phyloP scores from a whole-genome alignment of 2,329 filamentous ascomycete species.

The Mollisia scopiformis region DNA sequence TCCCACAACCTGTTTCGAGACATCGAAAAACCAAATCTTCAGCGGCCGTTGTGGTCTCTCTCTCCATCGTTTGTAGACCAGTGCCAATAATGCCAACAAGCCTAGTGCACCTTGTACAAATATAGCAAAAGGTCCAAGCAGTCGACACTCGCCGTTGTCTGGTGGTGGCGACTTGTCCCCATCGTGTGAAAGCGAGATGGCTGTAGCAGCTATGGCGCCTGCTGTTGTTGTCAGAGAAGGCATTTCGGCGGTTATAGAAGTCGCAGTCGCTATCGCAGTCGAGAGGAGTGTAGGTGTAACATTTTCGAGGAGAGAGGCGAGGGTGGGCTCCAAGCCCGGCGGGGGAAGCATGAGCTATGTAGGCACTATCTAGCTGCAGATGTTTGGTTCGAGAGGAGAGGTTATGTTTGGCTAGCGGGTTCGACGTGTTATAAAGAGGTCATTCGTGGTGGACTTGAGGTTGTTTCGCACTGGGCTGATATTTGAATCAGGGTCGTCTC shows the following conservation, averaged over 20 bases:
- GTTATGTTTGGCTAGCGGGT: background rate
- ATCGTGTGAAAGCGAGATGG: conserved; percentile 15
- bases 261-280: conserved; percentile 29
- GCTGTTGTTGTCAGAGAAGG: conserved; percentile 36
- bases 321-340: conserved; percentile 33
- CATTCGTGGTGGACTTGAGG: background rate
- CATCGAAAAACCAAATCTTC: conserved; percentile 98
- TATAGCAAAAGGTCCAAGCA: conserved; percentile 89
- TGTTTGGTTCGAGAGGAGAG: background rate
- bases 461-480: background rate
- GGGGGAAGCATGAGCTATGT: conserved; percentile 31
- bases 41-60: conserved; percentile 89
- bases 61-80: conserved; percentile 92
- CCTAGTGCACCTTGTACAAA: conserved; percentile 88
- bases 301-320: conserved; percentile 26
- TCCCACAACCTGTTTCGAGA: conserved; percentile 95
- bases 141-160: conserved; percentile 75
- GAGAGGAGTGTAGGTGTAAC: conserved; percentile 27
- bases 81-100: conserved; percentile 76
- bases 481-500: conserved; percentile 3
- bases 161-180: background rate
- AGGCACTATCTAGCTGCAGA: background rate
- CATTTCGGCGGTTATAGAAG: conserved; percentile 31
- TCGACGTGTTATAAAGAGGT: background rate
- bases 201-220: conserved; percentile 33